A percentile compares a stretch with the other conserved stretches of the same genome.
These are phyloP conservation scores for Moringa oleifera DNA, from an alignment of 345 rosid genomes.

Conservation along the genomic window DNA sequence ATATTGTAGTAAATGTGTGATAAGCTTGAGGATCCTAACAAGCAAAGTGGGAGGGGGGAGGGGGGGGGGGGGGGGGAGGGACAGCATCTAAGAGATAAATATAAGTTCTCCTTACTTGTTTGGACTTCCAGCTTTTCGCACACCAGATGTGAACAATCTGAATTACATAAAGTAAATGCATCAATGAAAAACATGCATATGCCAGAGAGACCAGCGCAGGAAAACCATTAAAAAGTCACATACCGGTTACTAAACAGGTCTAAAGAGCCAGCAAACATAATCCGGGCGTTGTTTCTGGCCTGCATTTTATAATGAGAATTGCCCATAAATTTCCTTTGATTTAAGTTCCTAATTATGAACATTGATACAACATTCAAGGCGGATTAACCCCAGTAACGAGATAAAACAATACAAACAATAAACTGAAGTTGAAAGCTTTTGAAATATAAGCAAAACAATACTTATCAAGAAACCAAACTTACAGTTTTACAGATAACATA, in stretches of 20 bases:
- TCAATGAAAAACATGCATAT: conserved; percentile 11
- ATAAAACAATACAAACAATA: conserved; percentile 10
- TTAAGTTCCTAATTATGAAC: neutral
- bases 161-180: conserved; percentile 15
- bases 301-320: conserved; percentile 23
- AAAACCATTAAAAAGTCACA: conserved; percentile 18
- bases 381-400: neutral
- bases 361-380: neutral
- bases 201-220: neutral
- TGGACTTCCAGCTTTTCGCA: conserved; percentile 52
- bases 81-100: neutral
- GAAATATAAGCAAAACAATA: no score
- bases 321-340: neutral
- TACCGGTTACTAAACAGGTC: conserved; percentile 57
- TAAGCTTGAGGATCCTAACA: neutral
- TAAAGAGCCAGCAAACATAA: conserved; percentile 58
- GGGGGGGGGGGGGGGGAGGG: no score
- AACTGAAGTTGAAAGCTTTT: neutral
- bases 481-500: neutral
- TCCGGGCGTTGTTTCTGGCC: conserved; percentile 79
- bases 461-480: neutral
- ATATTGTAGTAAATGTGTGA: neutral
- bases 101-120: conserved; percentile 29
- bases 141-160: conserved; percentile 53
- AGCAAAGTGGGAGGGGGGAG: no score